phyloP scores from a whole-genome alignment of 352 stramenopile species.

The Phytophthora kernoviae region DNA sequence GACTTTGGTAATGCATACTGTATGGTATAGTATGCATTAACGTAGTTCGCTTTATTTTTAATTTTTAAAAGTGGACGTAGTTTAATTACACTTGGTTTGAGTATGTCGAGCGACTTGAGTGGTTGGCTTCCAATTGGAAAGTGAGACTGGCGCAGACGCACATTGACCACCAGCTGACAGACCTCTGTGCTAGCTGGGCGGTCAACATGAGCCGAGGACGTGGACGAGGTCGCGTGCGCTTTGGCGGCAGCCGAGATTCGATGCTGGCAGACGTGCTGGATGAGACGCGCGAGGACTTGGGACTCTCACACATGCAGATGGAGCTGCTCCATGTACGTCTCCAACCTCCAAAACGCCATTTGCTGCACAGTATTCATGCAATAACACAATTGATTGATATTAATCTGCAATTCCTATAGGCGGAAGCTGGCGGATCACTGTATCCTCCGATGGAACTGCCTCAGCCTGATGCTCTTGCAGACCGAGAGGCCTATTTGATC shows the following conservation, averaged over 20 bases:
- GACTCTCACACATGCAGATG: constrained; percentile 73
- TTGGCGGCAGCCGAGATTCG: constrained; percentile 72
- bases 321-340: constrained; percentile 60
- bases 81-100: too few species aligned
- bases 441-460: constrained; percentile 69
- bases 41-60: too few species aligned
- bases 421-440: constrained; percentile 49
- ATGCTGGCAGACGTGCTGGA: constrained; percentile 72
- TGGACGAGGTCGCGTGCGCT: constrained; percentile 67
- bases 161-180: neutral
- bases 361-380: neutral
- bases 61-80: too few species aligned
- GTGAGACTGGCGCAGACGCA: constrained; percentile 16
- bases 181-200: constrained; percentile 1
- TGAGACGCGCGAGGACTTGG: constrained; percentile 73
- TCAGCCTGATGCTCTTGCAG: constrained; percentile 58
- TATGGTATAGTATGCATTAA: too few species aligned
- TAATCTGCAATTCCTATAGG: constrained; percentile 23
- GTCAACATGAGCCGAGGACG: constrained; percentile 63
- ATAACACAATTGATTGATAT: constrained; percentile 1
- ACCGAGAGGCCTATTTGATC: constrained; percentile 70
- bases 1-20: too few species aligned
- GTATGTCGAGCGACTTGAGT: too few species aligned
- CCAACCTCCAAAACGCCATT: neutral
- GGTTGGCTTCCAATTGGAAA: too few species aligned